These are phyloP conservation scores for Vitis hybrid DNA, from an alignment of 177 flowering plant species.

Conservation along the genomic window DNA sequence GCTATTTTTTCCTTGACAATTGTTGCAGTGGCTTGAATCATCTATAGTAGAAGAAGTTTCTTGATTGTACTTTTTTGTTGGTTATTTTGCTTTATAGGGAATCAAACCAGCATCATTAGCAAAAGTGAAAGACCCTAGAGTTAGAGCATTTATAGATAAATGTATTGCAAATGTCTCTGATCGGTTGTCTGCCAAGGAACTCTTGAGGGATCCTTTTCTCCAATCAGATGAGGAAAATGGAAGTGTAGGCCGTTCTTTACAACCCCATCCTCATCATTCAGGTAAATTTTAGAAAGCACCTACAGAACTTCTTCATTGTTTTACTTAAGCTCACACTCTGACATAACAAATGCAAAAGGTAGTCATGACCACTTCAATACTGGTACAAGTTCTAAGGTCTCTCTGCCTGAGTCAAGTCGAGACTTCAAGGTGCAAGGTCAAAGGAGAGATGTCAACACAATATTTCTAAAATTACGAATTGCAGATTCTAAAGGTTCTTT, in stretches of 20 bases:
- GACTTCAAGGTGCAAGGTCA: slow-evolving; percentile 74
- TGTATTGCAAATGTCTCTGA: slow-evolving; percentile 72
- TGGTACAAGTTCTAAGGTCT: slow-evolving; percentile 17
- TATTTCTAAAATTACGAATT: slow-evolving; percentile 79
- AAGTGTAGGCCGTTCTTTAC: slow-evolving; percentile 32
- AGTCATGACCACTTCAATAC: slow-evolving; percentile 14
- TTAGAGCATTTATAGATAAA: slow-evolving; percentile 74
- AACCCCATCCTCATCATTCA: slow-evolving; percentile 16
- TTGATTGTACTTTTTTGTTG: not conserved
- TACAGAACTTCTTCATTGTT: not conserved
- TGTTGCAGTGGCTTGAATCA: no score
- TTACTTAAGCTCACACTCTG: slow-evolving; percentile 7
- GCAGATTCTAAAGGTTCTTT: slow-evolving; percentile 63
- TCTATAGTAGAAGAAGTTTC: not conserved
- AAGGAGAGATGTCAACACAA: slow-evolving; percentile 67
- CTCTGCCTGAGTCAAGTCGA: slow-evolving; percentile 32
- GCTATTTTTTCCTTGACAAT: no score
- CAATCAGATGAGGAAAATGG: slow-evolving; percentile 50
- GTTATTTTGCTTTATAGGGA: slow-evolving; percentile 48
- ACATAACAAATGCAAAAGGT: slow-evolving; percentile 34
- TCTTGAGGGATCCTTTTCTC: slow-evolving; percentile 79
- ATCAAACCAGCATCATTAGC: slow-evolving; percentile 80
- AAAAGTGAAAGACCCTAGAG: slow-evolving; percentile 68
- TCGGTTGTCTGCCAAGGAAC: slow-evolving; percentile 71
- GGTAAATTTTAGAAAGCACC: slow-evolving; percentile 30